Percentiles rank a stretch among this genome's conserved stretches.
phyloP scores from a whole-genome alignment of 495 filamentous ascomycete species.

The Podospora sp. region DNA sequence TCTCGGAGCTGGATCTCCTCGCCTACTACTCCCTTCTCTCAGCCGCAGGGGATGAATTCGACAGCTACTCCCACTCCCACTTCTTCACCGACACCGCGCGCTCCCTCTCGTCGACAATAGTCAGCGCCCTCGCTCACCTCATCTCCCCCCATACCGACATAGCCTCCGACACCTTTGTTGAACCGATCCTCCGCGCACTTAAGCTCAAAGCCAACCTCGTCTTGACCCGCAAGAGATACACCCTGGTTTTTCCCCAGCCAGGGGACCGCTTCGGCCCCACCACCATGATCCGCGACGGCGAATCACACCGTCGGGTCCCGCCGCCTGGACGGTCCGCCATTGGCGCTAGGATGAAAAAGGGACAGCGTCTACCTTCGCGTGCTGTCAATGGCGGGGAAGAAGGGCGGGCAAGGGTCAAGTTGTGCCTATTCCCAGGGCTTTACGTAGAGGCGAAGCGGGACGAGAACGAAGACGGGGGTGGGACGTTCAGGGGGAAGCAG shows the following conservation, averaged over 20 bases:
- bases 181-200: neutral
- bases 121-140: neutral
- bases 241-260: neutral
- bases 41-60: neutral
- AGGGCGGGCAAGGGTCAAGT: neutral
- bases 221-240: neutral
- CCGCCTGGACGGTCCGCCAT: neutral
- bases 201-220: slow-evolving; percentile 3
- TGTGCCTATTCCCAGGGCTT: neutral
- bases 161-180: neutral
- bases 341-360: neutral
- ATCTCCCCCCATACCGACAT: neutral
- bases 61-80: slow-evolving; percentile 2
- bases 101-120: neutral
- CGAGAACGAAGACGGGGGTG: neutral
- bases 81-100: neutral
- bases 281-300: neutral
- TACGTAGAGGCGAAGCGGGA: neutral
- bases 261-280: neutral
- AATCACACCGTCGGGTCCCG: neutral
- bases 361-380: neutral
- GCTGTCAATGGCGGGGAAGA: neutral
- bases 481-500: neutral
- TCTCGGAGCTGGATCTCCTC: neutral
- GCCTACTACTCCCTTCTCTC: slow-evolving; percentile 4